These are phyloP conservation scores for Fusarium nodosum DNA, from an alignment of 2,329 filamentous ascomycete genomes.

Conservation along the genomic window DNA sequence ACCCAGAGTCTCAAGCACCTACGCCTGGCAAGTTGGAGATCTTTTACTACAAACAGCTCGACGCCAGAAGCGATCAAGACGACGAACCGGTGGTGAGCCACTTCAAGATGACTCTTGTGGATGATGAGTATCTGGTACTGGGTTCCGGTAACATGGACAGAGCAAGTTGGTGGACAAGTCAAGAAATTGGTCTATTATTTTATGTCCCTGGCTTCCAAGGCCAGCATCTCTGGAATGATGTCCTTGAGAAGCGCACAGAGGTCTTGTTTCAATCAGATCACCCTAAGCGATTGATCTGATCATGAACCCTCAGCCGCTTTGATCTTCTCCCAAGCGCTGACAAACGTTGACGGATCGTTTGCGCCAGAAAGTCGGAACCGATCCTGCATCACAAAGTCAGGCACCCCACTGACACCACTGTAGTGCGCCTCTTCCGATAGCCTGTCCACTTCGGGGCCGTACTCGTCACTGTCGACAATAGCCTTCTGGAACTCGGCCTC, in stretches of 20 bases:
- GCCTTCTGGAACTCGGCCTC: conserved; percentile 54
- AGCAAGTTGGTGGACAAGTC: conserved; percentile 88
- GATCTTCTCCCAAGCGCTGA: conserved; percentile 74
- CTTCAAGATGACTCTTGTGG: conserved; percentile 82
- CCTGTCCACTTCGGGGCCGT: conserved; percentile 56
- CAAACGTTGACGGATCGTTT: conserved; percentile 74
- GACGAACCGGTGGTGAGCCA: conserved; percentile 80
- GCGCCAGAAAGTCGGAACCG: conserved; percentile 76
- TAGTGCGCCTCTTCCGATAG: conserved; percentile 49
- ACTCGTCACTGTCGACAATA: conserved; percentile 63
- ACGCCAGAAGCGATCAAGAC: conserved; percentile 44
- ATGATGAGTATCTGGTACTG: conserved; percentile 75
- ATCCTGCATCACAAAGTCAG: conserved; percentile 79
- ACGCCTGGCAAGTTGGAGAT: conserved; percentile 67
- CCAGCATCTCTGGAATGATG: conserved; percentile 56
- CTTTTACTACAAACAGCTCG: conserved; percentile 67
- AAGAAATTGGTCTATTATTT: conserved; percentile 80
- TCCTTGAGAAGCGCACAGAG: conserved; percentile 56
- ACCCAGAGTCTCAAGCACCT: conserved; percentile 60
- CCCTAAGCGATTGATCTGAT: conserved; percentile 11
- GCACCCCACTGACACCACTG: conserved; percentile 72
- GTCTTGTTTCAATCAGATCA: conserved; percentile 51
- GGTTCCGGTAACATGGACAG: conserved; percentile 89
- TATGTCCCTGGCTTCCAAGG: conserved; percentile 58
- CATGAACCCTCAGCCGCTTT: conserved; percentile 49